phyloP scores from a whole-genome alignment of 1,284 basidiomycete species.

The Trametes versicolor region DNA sequence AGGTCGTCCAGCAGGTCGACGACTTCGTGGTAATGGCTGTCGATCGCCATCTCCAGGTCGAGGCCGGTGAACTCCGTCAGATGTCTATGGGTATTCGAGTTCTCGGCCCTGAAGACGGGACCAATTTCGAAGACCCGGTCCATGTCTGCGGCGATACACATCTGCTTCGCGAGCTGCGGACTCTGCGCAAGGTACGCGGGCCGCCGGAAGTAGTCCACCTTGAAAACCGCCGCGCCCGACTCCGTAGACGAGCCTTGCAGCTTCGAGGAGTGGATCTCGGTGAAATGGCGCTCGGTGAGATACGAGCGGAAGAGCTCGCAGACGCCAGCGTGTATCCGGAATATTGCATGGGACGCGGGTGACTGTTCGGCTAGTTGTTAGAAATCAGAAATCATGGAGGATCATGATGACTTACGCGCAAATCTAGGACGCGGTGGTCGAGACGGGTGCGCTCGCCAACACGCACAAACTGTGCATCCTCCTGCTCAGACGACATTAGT shows the following conservation, averaged over 20 bases:
- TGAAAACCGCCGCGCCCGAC: slow-evolving; percentile 75
- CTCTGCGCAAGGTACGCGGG: slow-evolving; percentile 75
- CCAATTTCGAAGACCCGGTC: slow-evolving; percentile 79
- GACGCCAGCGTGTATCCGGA: slow-evolving; percentile 71
- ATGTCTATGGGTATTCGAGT: slow-evolving; percentile 79
- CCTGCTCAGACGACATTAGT: slow-evolving; percentile 38
- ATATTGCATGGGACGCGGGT: slow-evolving; percentile 75
- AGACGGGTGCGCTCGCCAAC: slow-evolving; percentile 69
- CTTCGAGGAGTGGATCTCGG: slow-evolving; percentile 78
- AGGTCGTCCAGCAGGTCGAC: slow-evolving; percentile 52
- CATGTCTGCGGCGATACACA: slow-evolving; percentile 80
- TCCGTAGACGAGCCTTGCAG: slow-evolving; percentile 79
- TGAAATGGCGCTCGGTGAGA: slow-evolving; percentile 62
- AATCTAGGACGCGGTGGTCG: slow-evolving; percentile 74
- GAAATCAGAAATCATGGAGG: background rate
- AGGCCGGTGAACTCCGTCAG: slow-evolving; percentile 81
- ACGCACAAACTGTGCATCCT: slow-evolving; percentile 50
- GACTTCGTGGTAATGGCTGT: slow-evolving; percentile 72
- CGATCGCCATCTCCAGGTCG: slow-evolving; percentile 79
- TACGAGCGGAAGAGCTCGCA: slow-evolving; percentile 71
- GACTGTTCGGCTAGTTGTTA: slow-evolving; percentile 44
- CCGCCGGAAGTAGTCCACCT: slow-evolving; percentile 76
- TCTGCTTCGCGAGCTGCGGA: slow-evolving; percentile 80
- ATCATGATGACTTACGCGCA: slow-evolving; percentile 49
- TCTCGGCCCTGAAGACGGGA: slow-evolving; percentile 78